phyloP scores from a whole-genome alignment of 176 grass and related monocot genomes.

The Cocos nucifera region DNA sequence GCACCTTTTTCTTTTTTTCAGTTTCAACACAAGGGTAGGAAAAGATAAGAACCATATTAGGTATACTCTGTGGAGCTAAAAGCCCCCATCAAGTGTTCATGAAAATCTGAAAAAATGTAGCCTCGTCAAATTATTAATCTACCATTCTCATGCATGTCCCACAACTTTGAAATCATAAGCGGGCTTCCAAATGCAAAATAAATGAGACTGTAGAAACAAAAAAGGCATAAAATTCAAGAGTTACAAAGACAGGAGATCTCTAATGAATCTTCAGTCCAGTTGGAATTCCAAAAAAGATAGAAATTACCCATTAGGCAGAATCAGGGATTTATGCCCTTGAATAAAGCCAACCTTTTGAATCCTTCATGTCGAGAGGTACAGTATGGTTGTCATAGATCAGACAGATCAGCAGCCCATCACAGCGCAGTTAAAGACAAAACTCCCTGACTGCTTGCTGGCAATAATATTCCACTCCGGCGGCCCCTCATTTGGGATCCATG shows the following conservation, averaged over 20 bases:
- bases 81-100: not conserved
- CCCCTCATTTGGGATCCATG: constrained; percentile 15
- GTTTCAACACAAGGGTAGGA: too few species aligned
- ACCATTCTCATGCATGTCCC: constrained; percentile 1
- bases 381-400: not conserved
- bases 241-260: constrained; percentile 2
- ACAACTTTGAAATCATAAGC: not conserved
- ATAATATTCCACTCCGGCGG: constrained; percentile 5
- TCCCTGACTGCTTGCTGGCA: constrained; percentile 18
- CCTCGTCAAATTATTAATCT: constrained; percentile 5
- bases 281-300: not conserved
- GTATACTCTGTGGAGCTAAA: not conserved
- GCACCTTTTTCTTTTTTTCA: too few species aligned
- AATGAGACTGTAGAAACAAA: constrained; percentile 5
- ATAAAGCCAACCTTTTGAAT: not conserved
- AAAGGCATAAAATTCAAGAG: not conserved
- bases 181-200: constrained; percentile 7
- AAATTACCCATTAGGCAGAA: not conserved
- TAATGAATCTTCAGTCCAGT: not conserved
- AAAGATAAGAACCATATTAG: not conserved
- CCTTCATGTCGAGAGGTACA: not conserved
- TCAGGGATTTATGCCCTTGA: not conserved
- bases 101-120: not conserved
- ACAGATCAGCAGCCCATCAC: constrained; percentile 17
- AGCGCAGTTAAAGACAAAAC: constrained; percentile 17